Conservation (phyloP, 2,329 filamentous ascomycete species). For the Phaeophleospora eucalypticola region DNA sequence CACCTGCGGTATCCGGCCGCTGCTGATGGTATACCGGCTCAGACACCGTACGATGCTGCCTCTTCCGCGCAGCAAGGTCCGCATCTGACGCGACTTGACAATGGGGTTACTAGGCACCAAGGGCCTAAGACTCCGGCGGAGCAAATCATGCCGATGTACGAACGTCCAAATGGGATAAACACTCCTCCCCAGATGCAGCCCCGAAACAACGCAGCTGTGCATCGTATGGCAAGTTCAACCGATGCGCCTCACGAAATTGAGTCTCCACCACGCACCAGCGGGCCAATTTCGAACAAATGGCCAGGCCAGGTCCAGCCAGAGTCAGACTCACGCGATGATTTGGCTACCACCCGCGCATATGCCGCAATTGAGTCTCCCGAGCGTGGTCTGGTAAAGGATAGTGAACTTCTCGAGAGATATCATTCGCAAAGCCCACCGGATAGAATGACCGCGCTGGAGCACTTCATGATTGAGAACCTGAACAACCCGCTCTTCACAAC, state of each 20-base stretch:
- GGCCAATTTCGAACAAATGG: too few species aligned
- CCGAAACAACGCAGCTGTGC: slow-evolving; percentile 11
- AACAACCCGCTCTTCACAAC: slow-evolving; percentile 48
- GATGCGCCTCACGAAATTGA: slow-evolving; percentile 28
- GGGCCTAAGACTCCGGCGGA: too few species aligned
- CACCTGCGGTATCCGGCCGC: not conserved
- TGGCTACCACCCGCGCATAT: slow-evolving; percentile 3
- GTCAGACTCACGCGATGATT: not conserved
- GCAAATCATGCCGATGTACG: slow-evolving; percentile 12
- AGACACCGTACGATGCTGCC: too few species aligned
- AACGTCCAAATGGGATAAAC: slow-evolving; percentile 11
- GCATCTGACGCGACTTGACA: too few species aligned
- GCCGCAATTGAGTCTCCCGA: slow-evolving; percentile 1
- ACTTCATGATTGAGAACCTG: slow-evolving; percentile 50
- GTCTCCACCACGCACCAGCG: slow-evolving; percentile 17
- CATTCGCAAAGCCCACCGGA: slow-evolving; percentile 38
- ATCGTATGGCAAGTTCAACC: slow-evolving; percentile 22
- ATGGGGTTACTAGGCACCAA: too few species aligned
- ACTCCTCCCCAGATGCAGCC: slow-evolving; percentile 8
- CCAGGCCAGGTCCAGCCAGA: too few species aligned
- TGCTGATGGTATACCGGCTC: too few species aligned
- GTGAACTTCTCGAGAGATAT: slow-evolving; percentile 30
- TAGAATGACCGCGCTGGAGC: slow-evolving; percentile 43
- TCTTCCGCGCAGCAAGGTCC: too few species aligned
- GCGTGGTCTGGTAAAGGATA: not conserved